Percentiles rank a stretch among this genome's conserved stretches.
Evolutionary conservation across 306 rosid genomes (phyloP).

Genomic region (Phaseolus lunatus): DNA sequence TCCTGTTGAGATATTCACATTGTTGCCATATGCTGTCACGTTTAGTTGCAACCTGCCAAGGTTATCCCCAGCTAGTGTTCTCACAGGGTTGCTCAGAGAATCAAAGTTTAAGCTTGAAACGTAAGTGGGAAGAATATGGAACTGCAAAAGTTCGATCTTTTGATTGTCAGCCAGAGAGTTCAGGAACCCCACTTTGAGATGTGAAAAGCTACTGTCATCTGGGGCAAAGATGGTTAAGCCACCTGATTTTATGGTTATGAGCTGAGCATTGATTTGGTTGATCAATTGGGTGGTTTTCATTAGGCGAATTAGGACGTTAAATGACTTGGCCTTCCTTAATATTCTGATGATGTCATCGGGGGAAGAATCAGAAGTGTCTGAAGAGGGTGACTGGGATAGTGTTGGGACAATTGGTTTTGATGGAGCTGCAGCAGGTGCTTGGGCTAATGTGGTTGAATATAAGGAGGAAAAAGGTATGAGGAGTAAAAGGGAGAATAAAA

Average conservation of each 20-base stretch:
- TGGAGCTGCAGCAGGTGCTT: conserved; percentile 26
- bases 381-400: conserved; percentile 32
- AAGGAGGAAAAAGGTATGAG: conserved; percentile 2
- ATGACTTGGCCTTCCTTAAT: conserved; percentile 55
- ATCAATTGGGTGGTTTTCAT: conserved; percentile 32
- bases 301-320: conserved; percentile 33
- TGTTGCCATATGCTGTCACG: conserved; percentile 54
- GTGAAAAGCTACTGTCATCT: conserved; percentile 26
- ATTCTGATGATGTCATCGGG: conserved; percentile 47
- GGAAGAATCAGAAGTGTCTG: conserved; percentile 36
- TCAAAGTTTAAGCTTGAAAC: conserved; percentile 60
- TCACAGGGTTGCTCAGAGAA: conserved; percentile 58
- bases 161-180: conserved; percentile 34
- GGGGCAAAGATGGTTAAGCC: conserved; percentile 29
- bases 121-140: conserved; percentile 54
- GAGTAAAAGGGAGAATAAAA: conserved; percentile 27
- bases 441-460: conserved; percentile 32
- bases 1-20: conserved; percentile 57
- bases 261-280: conserved; percentile 15
- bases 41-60: conserved; percentile 51
- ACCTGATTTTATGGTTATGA: conserved; percentile 27
- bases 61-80: conserved; percentile 61
- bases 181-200: conserved; percentile 13
- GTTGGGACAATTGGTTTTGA: conserved; percentile 25
- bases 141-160: conserved; percentile 58